Evolutionary conservation across 768 basidiomycete species (phyloP), one percentile per base, ranked within the genome.

Genomic region (Termitomyces sp.): DNA sequence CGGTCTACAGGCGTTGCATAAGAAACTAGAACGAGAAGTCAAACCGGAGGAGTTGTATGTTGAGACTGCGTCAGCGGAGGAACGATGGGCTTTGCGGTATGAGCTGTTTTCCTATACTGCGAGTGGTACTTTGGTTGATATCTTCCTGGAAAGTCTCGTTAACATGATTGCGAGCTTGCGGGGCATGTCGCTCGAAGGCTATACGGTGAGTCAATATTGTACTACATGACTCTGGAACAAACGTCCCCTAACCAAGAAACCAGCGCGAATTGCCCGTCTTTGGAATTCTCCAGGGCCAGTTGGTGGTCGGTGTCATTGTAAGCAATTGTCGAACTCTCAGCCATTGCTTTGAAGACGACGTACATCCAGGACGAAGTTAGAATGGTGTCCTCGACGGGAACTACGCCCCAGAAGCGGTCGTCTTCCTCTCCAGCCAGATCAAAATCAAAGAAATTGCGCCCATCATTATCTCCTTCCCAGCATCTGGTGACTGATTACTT

Each of bases 231-330:
- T 54, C 27, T 33, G 31, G 12, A 44, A 38, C 27, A 47, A 29
- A 50, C 5, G 38, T 35, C 36, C n/a, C n/a, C n/a, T 35, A 18
- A 20, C 39, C 36, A 31, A 53, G 18, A 1, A 5, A 33, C 18
- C 15, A 35, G 87, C 83, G 93, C 7, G 94, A 96, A 69, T 76
- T 94, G 50, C 91, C 90, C 3, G 86, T 95, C 2, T 90, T 94
- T 58, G 89, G 89, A 0, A 76, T 91, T 52, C 67, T 92, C 4
- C 77, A 88, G 23, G 80, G 70, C 23, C 73, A 85, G 51, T 70
- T 88, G 20, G 77, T 95, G 15, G 66, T 83, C 23, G 94, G 94
- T 1, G 73, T 92, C 31, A 89, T 95, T 39, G 94, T 89, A 65
- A 55, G 78, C 36, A 18, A 41, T 42, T 31, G 13, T 43, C 12